phyloP scores from a whole-genome alignment of 2,329 filamentous ascomycete species.

The Colletotrichum higginsianum region DNA sequence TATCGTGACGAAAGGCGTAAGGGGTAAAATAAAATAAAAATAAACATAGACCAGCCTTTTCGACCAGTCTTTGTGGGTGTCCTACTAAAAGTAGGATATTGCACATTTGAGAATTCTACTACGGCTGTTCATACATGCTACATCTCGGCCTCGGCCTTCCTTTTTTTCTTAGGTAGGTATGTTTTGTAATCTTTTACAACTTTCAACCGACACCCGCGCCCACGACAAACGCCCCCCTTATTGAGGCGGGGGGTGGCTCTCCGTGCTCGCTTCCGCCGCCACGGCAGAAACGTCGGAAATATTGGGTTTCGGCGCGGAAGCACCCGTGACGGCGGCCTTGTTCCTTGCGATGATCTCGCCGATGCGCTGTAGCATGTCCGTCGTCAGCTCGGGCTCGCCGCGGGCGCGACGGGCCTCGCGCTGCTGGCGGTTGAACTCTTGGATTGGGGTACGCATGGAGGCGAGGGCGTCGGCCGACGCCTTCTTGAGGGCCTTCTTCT shows the following conservation, averaged over 20 bases:
- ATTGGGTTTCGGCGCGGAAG: slow-evolving; percentile 47
- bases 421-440: slow-evolving; percentile 72
- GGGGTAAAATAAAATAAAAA: neutral
- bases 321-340: slow-evolving; percentile 53
- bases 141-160: neutral
- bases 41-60: slow-evolving; percentile 14
- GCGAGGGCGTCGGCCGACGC: slow-evolving; percentile 58
- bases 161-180: neutral
- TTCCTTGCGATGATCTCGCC: slow-evolving; percentile 73
- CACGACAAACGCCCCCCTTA: slow-evolving; percentile 10
- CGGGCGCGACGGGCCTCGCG: slow-evolving; percentile 65
- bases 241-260: slow-evolving; percentile 30
- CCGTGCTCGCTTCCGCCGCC: slow-evolving; percentile 1
- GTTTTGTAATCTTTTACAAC: neutral
- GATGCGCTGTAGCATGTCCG: slow-evolving; percentile 74
- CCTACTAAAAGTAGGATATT: slow-evolving; percentile 44
- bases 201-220: neutral
- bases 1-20: neutral
- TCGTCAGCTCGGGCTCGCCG: slow-evolving; percentile 69
- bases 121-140: slow-evolving; percentile 37
- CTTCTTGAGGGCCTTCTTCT: slow-evolving; percentile 69
- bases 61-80: slow-evolving; percentile 16
- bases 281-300: slow-evolving; percentile 5
- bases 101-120: slow-evolving; percentile 42
- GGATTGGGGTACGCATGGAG: slow-evolving; percentile 69